Conservation (phyloP, 1,139 yeast genomes). For the Taphrina pruni region DNA sequence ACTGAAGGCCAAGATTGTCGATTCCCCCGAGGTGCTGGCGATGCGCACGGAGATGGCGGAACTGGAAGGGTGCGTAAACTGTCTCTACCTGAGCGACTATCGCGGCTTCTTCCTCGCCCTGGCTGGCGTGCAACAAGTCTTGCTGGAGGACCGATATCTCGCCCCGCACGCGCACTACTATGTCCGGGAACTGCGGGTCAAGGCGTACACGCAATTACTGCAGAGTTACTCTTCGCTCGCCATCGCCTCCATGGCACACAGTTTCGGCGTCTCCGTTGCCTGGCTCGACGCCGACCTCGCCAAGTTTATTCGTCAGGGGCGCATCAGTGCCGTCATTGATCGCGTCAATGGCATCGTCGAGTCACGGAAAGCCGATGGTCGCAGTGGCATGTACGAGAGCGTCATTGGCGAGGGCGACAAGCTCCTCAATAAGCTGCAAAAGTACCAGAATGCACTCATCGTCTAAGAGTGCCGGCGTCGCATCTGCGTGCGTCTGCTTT, state of each 20-base stretch:
- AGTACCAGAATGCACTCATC: constrained; percentile 93
- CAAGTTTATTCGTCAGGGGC: constrained; percentile 89
- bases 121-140: constrained; percentile 77
- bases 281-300: constrained; percentile 79
- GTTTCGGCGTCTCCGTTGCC: constrained; percentile 84
- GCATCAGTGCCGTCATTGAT: constrained; percentile 93
- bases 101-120: constrained; percentile 77
- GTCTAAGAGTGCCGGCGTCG: neutral
- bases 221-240: constrained; percentile 93
- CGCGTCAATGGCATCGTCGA: constrained; percentile 94
- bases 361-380: constrained; percentile 94
- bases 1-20: constrained; percentile 80
- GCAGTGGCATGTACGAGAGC: constrained; percentile 88
- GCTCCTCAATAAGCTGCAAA: constrained; percentile 89
- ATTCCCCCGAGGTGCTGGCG: constrained; percentile 90
- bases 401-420: constrained; percentile 92
- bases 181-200: constrained; percentile 90
- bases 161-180: constrained; percentile 80
- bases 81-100: constrained; percentile 89
- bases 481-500: too few species aligned
- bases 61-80: constrained; percentile 83
- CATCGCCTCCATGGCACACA: constrained; percentile 88
- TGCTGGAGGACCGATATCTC: constrained; percentile 76
- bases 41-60: constrained; percentile 73
- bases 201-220: constrained; percentile 90